Evolutionary conservation across 169 alveolate species (phyloP).

Genomic region (Neospora caninum): DNA sequence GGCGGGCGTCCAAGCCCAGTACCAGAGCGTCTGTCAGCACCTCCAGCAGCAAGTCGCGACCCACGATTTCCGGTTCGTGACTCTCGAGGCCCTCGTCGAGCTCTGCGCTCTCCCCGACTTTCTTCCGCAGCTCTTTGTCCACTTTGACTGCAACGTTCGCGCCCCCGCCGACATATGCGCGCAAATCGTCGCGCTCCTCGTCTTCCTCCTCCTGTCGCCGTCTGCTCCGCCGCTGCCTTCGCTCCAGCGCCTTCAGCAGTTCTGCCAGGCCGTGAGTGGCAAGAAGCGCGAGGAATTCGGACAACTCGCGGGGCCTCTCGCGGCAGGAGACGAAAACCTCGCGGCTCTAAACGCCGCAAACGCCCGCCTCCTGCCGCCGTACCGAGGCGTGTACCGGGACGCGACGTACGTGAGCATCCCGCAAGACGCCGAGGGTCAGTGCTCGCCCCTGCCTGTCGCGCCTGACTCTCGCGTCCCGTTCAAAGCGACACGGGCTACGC

Average conservation of each 20-base stretch:
- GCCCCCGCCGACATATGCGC: conserved; percentile 8
- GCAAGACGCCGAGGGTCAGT: neutral
- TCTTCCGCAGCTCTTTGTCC: neutral
- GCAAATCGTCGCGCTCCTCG: conserved; percentile 2
- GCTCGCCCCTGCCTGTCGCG: neutral
- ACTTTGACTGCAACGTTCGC: neutral
- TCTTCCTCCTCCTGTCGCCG: neutral
- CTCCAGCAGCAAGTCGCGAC: conserved; percentile 9
- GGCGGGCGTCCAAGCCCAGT: neutral
- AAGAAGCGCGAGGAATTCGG: neutral
- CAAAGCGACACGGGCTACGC: neutral
- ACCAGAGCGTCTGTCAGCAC: neutral
- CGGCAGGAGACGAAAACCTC: neutral
- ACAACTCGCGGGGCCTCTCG: neutral
- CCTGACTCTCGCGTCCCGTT: neutral
- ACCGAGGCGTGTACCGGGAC: conserved; percentile 18
- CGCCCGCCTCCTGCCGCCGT: conserved; percentile 8
- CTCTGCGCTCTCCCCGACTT: conserved; percentile 4
- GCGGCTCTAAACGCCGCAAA: neutral
- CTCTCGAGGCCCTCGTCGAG: conserved; percentile 21
- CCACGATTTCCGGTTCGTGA: neutral
- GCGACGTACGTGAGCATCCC: neutral
- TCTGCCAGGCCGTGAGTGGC: neutral
- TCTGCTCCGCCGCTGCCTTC: neutral
- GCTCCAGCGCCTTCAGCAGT: neutral